These are phyloP conservation scores for Ploettnerulaceae sp. DNA, from an alignment of 2,329 filamentous ascomycete genomes.

Conservation along the genomic window DNA sequence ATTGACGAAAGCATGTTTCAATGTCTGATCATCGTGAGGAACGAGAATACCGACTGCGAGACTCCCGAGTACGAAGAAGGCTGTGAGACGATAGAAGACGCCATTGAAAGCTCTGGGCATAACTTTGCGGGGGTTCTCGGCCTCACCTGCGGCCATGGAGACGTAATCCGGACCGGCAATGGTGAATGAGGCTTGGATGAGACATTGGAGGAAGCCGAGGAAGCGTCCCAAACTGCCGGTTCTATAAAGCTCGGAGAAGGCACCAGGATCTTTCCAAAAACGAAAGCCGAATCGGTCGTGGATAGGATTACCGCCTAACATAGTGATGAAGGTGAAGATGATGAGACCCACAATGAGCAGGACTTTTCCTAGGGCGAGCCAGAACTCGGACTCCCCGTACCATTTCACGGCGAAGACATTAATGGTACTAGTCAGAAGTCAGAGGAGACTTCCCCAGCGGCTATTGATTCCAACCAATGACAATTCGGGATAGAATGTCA, in stretches of 20 bases:
- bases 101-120: conserved; percentile 67
- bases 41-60: conserved; percentile 62
- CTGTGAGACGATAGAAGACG: conserved; percentile 65
- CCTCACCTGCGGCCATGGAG: conserved; percentile 65
- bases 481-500: too few species aligned
- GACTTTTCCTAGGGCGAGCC: conserved; percentile 60
- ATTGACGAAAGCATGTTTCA: conserved; percentile 48
- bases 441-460: conserved; percentile 1
- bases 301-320: conserved; percentile 58
- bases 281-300: conserved; percentile 52
- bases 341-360: conserved; percentile 54
- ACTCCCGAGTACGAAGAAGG: conserved; percentile 66
- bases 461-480: neutral
- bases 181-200: conserved; percentile 68
- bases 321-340: conserved; percentile 56
- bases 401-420: conserved; percentile 70
- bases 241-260: conserved; percentile 49
- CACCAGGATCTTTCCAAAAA: conserved; percentile 42
- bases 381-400: conserved; percentile 74
- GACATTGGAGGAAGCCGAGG: conserved; percentile 48
- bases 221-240: conserved; percentile 51
- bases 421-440: conserved; percentile 40
- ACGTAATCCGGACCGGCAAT: conserved; percentile 61
- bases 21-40: conserved; percentile 55
- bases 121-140: conserved; percentile 56